Percentiles rank a stretch among this genome's conserved stretches.
These are phyloP conservation scores for Candida sonorensis DNA, from an alignment of 805 yeast genomes.

Conservation along the genomic window DNA sequence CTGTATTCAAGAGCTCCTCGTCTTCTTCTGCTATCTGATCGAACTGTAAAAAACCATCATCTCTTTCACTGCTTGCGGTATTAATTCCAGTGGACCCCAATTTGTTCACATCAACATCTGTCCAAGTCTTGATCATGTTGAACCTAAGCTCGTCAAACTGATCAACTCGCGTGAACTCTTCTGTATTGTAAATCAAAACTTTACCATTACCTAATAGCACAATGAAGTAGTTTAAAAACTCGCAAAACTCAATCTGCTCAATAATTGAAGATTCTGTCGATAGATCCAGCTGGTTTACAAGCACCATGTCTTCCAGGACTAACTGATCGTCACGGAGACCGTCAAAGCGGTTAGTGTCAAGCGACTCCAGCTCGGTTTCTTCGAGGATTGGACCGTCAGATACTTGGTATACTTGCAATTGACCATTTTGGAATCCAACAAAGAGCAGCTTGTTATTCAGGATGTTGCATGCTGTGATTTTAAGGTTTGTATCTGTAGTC, in stretches of 20 bases:
- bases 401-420: slow-evolving; percentile 14
- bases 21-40: slow-evolving; percentile 18
- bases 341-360: too few species aligned
- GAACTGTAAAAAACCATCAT: slow-evolving; percentile 1
- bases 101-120: slow-evolving; percentile 6
- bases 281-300: slow-evolving; percentile 10
- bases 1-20: slow-evolving; percentile 10
- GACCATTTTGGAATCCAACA: slow-evolving; percentile 16
- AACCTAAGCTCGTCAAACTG: slow-evolving; percentile 28
- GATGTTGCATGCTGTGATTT: slow-evolving; percentile 15
- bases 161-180: slow-evolving; percentile 24
- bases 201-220: slow-evolving; percentile 23
- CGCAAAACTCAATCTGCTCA: slow-evolving; percentile 26
- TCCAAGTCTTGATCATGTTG: slow-evolving; percentile 21
- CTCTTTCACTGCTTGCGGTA: slow-evolving; percentile 1
- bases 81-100: too few species aligned
- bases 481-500: slow-evolving; percentile 5
- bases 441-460: slow-evolving; percentile 13
- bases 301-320: slow-evolving; percentile 12
- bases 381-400: slow-evolving; percentile 7
- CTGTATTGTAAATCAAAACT: slow-evolving; percentile 26
- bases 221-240: slow-evolving; percentile 26
- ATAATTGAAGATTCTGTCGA: slow-evolving; percentile 16
- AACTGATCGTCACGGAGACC: too few species aligned
- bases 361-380: slow-evolving; percentile 12